phyloP scores from a whole-genome alignment of 768 basidiomycete genomes.

The Tephrocybe rancida region DNA sequence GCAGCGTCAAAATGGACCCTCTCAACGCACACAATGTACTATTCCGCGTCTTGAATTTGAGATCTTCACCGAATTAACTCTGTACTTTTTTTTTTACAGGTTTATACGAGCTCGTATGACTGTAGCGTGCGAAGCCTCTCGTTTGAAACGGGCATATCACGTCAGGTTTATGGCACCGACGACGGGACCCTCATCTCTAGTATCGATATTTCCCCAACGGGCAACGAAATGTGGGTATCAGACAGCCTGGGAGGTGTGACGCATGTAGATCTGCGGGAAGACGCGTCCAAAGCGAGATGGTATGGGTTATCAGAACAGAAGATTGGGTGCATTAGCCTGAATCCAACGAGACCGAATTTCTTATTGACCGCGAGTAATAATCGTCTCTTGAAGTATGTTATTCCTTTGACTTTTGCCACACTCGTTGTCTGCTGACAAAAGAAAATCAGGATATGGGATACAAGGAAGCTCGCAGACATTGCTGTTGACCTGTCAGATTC shows the following conservation, averaged over 20 bases:
- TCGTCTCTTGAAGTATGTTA: slow-evolving; percentile 64
- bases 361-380: slow-evolving; percentile 79
- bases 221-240: slow-evolving; percentile 85
- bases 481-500: slow-evolving; percentile 33
- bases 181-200: slow-evolving; percentile 62
- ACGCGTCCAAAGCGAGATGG: slow-evolving; percentile 53
- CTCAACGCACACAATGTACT: slow-evolving; percentile 72
- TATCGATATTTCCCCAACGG: slow-evolving; percentile 66
- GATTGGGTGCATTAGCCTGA: slow-evolving; percentile 80
- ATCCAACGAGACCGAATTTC: slow-evolving; percentile 67
- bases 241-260: slow-evolving; percentile 72
- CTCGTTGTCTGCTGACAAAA: not conserved
- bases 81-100: slow-evolving; percentile 36
- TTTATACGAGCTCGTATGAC: slow-evolving; percentile 84
- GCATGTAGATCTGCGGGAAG: slow-evolving; percentile 75
- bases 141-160: slow-evolving; percentile 71
- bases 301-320: slow-evolving; percentile 72
- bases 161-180: slow-evolving; percentile 66
- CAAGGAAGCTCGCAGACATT: slow-evolving; percentile 60
- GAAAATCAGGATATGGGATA: slow-evolving; percentile 73
- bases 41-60: slow-evolving; percentile 18
- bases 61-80: not conserved
- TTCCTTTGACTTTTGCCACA: not conserved
- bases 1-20: slow-evolving; percentile 77
- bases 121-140: slow-evolving; percentile 74